A percentile compares a stretch with the other conserved stretches of the same genome.
These are phyloP conservation scores for Eutrema heterophyllum DNA, from an alignment of 345 rosid species.

Conservation along the genomic window DNA sequence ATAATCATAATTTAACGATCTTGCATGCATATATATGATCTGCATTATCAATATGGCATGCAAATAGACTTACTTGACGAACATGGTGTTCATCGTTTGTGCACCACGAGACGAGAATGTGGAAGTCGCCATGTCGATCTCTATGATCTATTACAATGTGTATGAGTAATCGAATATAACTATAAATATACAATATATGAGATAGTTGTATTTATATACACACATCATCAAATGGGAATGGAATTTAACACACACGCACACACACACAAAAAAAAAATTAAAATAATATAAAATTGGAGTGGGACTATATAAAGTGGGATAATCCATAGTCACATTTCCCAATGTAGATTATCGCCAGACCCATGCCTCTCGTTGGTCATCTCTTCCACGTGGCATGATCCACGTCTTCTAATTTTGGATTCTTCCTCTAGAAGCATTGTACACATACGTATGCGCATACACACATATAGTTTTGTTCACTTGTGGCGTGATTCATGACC, in stretches of 20 bases:
- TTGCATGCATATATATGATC: not conserved
- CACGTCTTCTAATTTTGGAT: conserved; percentile 18
- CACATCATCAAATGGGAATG: not conserved
- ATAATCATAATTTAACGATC: not conserved
- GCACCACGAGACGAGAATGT: conserved; percentile 34
- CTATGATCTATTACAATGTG: conserved; percentile 2
- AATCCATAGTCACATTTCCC: conserved; percentile 28
- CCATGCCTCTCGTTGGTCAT: conserved; percentile 28
- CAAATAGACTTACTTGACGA: conserved; percentile 16
- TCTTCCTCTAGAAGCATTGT: not conserved
- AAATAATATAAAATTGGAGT: not conserved
- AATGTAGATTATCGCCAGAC: conserved; percentile 4
- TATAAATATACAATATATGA: not conserved
- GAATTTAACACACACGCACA: not conserved
- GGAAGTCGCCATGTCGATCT: conserved; percentile 29
- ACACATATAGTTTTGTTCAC: not conserved
- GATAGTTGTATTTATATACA: conserved; percentile 12
- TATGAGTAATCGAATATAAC: not conserved
- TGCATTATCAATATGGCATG: not conserved
- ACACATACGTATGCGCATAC: conserved; percentile 6
- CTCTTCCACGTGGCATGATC: conserved; percentile 24
- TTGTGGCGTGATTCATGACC: conserved; percentile 1
- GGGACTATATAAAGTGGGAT: conserved; percentile 6
- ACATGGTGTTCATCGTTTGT: conserved; percentile 30
- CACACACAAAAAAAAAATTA: too few species aligned